Evolutionary conservation across 352 stramenopile species (phyloP).

Genomic region (Thalassiosira delicatula): DNA sequence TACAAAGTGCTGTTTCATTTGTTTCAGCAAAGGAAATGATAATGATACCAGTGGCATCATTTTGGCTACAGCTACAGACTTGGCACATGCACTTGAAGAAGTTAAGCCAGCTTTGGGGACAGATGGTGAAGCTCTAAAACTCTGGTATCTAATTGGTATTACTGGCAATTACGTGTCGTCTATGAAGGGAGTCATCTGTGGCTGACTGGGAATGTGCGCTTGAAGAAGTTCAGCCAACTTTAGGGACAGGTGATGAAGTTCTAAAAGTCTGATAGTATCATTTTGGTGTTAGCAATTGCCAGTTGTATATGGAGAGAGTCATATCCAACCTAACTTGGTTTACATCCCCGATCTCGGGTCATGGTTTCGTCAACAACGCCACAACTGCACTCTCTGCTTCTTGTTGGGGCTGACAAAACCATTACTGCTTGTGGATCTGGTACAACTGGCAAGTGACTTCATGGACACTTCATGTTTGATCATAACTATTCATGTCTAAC

Average conservation of each 20-base stretch:
- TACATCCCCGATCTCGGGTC: constrained; percentile 62
- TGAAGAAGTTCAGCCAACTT: constrained; percentile 94
- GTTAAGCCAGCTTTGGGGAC: constrained; percentile 95
- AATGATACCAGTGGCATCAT: constrained; percentile 58
- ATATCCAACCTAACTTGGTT: constrained; percentile 76
- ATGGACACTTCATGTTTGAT: too few relatives aligned
- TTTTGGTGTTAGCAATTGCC: constrained; percentile 76
- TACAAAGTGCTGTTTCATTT: constrained; percentile 90
- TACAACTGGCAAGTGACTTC: constrained; percentile 39
- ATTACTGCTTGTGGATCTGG: constrained; percentile 18
- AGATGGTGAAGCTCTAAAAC: constrained; percentile 89
- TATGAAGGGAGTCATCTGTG: constrained; percentile 70
- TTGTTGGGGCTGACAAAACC: constrained; percentile 63
- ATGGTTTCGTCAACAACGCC: constrained; percentile 38
- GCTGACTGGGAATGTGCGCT: constrained; percentile 94
- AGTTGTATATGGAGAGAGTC: constrained; percentile 66
- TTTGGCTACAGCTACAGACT: constrained; percentile 87
- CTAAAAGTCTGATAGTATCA: constrained; percentile 80
- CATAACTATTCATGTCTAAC: too few relatives aligned
- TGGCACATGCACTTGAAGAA: constrained; percentile 91
- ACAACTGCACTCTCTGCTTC: constrained; percentile 74
- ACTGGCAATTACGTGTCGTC: constrained; percentile 65
- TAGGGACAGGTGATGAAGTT: constrained; percentile 93
- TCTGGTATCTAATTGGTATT: constrained; percentile 73
- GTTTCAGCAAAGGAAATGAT: constrained; percentile 74